Evolutionary conservation across 2,329 filamentous ascomycete species (phyloP), one percentile per base, ranked within the genome.

Genomic region (Apiospora aurea): DNA sequence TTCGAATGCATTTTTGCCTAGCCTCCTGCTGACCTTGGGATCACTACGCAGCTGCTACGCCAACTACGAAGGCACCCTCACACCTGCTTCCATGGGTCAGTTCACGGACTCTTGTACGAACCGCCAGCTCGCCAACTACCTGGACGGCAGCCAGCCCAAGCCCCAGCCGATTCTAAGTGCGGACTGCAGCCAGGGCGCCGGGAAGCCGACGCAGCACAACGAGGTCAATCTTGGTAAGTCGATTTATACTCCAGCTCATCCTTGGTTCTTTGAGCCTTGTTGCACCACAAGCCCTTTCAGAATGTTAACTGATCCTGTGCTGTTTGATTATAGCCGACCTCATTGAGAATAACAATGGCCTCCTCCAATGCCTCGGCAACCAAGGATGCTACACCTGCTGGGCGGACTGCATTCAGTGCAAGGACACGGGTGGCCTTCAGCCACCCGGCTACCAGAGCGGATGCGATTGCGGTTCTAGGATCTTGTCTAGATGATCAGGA

Each of bases 161-260:
- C 46, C 47, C 34, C 26, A 41, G 24, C 47, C 68, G 29, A 49
- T 69, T 1, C 68, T 69, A 18, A 49, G 21, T 11, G 68, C 68
- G 18, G 46, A 69, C 47, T 69, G 68, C 29, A 47, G 24, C 11
- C 41, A 18, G 18, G 66, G 66, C 13, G 41, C n/a, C 24, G 66
- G 66, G 0, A 41, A 46, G 43, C 5, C 66, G 41, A 26, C 18
- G 14, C 10, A 18, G 5, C 38, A 29, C 18, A 29, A 29, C 18
- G 41, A 68, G n/a, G 26, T 68, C 18, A 44, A 26, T n/a, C 13
- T 68, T 14, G 66, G 66, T 68, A 29, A 46, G 66, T 68, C 46
- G 4, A 3, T 11, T 47, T 10, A 10, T 8, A 11, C 18, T 24
- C 18, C 3, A 29, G 4, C 21, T 41, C 14, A 3, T 46, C 44